phyloP scores from a whole-genome alignment of 257 asterid genomes.

The Parsonsia alboflavescens region DNA sequence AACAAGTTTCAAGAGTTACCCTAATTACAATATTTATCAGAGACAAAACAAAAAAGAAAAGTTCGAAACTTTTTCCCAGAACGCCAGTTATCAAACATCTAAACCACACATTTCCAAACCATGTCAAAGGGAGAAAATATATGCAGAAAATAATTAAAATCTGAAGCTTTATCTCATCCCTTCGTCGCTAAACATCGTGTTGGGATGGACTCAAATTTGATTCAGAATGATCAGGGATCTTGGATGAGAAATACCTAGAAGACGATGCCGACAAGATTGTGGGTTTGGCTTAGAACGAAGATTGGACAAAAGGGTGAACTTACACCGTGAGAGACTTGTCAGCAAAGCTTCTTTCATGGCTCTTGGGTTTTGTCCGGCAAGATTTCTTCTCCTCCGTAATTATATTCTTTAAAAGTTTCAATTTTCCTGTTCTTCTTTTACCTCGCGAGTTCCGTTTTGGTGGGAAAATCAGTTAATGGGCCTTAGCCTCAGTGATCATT shows the following conservation, averaged over 20 bases:
- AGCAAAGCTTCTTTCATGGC: slow-evolving; percentile 12
- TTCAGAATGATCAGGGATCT: not conserved
- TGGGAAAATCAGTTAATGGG: no score
- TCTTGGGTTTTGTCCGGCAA: not conserved
- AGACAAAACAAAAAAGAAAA: no score
- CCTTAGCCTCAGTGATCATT: no score
- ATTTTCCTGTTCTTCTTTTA: no score
- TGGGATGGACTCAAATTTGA: slow-evolving; percentile 6
- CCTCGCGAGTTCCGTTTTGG: no score
- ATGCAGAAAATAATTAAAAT: not conserved
- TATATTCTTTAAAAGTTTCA: no score
- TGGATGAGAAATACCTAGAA: slow-evolving; percentile 11
- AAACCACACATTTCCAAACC: not conserved
- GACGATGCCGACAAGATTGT: not conserved
- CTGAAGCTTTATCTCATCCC: slow-evolving; percentile 3
- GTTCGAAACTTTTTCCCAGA: not conserved
- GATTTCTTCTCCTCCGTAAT: no score
- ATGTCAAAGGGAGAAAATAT: not conserved
- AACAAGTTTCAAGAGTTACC: no score
- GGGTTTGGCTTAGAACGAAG: not conserved
- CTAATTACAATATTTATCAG: no score
- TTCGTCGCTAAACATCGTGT: not conserved
- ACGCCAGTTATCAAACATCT: not conserved
- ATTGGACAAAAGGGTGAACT: not conserved
- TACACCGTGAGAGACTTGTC: not conserved